These are phyloP conservation scores for Henningerozyma blattae DNA, from an alignment of 805 yeast genomes.

Conservation along the genomic window DNA sequence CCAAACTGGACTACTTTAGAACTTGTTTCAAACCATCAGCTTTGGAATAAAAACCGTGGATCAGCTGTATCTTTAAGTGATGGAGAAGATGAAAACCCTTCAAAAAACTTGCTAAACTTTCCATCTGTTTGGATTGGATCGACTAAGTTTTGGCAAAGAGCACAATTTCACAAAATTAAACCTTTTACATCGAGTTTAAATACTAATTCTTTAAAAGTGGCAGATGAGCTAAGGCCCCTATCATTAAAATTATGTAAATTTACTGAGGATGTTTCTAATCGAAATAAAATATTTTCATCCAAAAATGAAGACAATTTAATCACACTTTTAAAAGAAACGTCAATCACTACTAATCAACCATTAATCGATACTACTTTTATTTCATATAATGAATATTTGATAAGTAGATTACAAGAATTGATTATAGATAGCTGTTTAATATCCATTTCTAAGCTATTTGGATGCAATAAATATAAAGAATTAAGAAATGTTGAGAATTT, in stretches of 20 bases:
- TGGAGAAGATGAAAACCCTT: constrained; percentile 4
- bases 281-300: not conserved
- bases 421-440: constrained; percentile 16
- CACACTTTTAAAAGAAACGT: constrained; percentile 1
- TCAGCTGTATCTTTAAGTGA: constrained; percentile 2
- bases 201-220: constrained; percentile 1
- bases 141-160: too few species aligned
- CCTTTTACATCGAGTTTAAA: constrained; percentile 5
- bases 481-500: too few species aligned
- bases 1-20: constrained; percentile 55
- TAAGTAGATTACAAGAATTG: constrained; percentile 13
- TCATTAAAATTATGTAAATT: constrained; percentile 7
- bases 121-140: too few species aligned
- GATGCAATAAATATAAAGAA: too few species aligned
- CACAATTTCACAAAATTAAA: too few species aligned
- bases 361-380: constrained; percentile 2
- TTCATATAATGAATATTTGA: constrained; percentile 13
- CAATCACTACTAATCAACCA: constrained; percentile 1
- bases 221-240: constrained; percentile 5
- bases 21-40: constrained; percentile 38
- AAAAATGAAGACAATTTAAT: constrained; percentile 2
- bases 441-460: too few species aligned
- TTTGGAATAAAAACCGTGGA: constrained; percentile 30
- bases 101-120: too few species aligned
- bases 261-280: constrained; percentile 3